A percentile compares a stretch with the other conserved stretches of the same genome.
phyloP scores from a whole-genome alignment of 2,329 filamentous ascomycete genomes.

The Botrytis fragariae region DNA sequence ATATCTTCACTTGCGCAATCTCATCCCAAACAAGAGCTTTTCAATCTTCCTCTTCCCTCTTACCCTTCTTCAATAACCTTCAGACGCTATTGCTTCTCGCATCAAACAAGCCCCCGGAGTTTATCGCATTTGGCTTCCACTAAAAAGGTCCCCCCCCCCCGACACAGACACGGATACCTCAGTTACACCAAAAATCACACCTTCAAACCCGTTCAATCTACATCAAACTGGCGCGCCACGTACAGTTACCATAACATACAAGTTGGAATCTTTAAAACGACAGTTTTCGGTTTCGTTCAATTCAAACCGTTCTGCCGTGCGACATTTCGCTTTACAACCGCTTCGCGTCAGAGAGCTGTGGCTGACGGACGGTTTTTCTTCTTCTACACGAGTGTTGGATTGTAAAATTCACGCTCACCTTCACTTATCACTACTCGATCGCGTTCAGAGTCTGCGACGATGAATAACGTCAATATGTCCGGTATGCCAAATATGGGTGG shows the following conservation, averaged over 20 bases:
- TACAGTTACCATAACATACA: neutral
- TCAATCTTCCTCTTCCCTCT: neutral
- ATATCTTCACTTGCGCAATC: slow-evolving; percentile 6
- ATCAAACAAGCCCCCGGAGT: neutral
- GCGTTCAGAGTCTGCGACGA: slow-evolving; percentile 33
- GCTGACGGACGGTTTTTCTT: slow-evolving; percentile 29
- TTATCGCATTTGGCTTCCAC: slow-evolving; percentile 12
- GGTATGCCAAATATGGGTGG: slow-evolving; percentile 65
- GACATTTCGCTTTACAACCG: slow-evolving; percentile 29
- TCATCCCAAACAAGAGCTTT: neutral
- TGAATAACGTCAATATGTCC: slow-evolving; percentile 53
- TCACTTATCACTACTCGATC: slow-evolving; percentile 26
- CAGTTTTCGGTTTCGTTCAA: slow-evolving; percentile 6
- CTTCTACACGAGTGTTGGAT: slow-evolving; percentile 22
- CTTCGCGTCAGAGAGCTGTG: slow-evolving; percentile 35
- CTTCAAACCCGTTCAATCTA: slow-evolving; percentile 1
- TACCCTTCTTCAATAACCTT: neutral
- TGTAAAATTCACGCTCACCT: slow-evolving; percentile 23
- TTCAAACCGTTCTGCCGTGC: slow-evolving; percentile 12
- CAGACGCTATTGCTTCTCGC: slow-evolving; percentile 6
- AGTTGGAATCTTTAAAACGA: neutral
- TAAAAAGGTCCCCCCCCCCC: neutral
- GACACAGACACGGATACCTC: slow-evolving; percentile 1
- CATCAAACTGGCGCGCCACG: slow-evolving; percentile 12
- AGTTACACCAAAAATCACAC: slow-evolving; percentile 3